These are phyloP conservation scores for Botrytis medusae DNA, from an alignment of 2,329 filamentous ascomycete genomes.

Conservation along the genomic window DNA sequence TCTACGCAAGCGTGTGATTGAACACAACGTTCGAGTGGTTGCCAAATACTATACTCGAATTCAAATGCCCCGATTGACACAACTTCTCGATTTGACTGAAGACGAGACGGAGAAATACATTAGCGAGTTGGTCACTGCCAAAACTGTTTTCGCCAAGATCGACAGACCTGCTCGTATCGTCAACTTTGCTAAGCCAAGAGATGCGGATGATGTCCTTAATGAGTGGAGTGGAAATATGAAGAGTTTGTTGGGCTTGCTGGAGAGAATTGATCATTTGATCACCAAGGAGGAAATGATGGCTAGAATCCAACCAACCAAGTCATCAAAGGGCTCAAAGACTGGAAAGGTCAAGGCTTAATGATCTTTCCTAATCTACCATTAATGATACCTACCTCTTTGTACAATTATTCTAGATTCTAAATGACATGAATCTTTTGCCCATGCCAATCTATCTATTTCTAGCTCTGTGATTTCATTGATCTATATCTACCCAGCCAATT, in stretches of 20 bases:
- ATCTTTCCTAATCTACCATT: slow-evolving; percentile 22
- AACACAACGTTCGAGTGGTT: slow-evolving; percentile 96
- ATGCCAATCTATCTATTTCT: slow-evolving; percentile 24
- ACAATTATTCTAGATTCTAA: slow-evolving; percentile 40
- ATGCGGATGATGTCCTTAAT: slow-evolving; percentile 94
- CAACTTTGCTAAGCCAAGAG: slow-evolving; percentile 90
- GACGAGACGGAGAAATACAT: slow-evolving; percentile 99
- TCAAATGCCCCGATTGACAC: slow-evolving; percentile 83
- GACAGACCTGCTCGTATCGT: slow-evolving; percentile 90
- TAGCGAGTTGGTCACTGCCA: slow-evolving; percentile 91
- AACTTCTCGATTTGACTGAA: slow-evolving; percentile 87
- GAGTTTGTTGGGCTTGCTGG: slow-evolving; percentile 78
- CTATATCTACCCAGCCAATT: not conserved
- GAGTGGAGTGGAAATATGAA: slow-evolving; percentile 99
- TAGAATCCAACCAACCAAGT: slow-evolving; percentile 70
- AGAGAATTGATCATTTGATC: slow-evolving; percentile 95
- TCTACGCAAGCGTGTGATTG: slow-evolving; percentile 95
- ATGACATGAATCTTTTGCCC: slow-evolving; percentile 32
- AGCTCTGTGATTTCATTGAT: not conserved
- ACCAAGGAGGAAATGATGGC: slow-evolving; percentile 99
- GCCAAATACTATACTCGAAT: slow-evolving; percentile 99
- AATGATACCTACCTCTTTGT: slow-evolving; percentile 36
- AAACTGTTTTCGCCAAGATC: slow-evolving; percentile 98
- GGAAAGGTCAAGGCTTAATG: slow-evolving; percentile 39
- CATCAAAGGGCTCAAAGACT: slow-evolving; percentile 40